Percentiles rank a stretch among this genome's conserved stretches.
These are phyloP conservation scores for Colletotrichum higginsianum DNA, from an alignment of 2,329 filamentous ascomycete species.

Conservation along the genomic window DNA sequence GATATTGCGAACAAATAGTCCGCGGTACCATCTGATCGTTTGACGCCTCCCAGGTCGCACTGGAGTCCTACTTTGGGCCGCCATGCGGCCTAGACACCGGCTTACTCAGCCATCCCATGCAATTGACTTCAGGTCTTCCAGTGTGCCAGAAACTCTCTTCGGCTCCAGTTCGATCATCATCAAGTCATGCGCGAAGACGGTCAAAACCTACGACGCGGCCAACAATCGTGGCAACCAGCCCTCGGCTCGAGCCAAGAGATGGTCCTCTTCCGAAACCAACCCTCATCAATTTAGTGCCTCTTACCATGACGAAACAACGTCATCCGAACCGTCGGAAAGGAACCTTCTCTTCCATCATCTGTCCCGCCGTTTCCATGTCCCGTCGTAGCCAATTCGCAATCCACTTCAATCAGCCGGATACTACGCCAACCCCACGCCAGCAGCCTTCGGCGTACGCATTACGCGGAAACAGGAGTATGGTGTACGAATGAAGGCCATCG, in stretches of 20 bases:
- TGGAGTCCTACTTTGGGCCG: background rate
- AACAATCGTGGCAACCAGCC: background rate
- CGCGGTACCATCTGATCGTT: background rate
- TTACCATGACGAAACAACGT: conserved; percentile 32
- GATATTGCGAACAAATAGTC: background rate
- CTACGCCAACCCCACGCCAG: background rate
- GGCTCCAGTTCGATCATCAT: background rate
- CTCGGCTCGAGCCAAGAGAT: conserved; percentile 15
- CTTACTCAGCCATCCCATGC: conserved; percentile 16
- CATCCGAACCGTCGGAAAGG: conserved; percentile 28
- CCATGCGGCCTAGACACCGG: background rate
- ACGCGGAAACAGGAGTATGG: background rate
- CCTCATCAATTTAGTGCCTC: conserved; percentile 6
- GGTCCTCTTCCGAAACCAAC: conserved; percentile 24
- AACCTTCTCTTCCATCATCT: conserved; percentile 8
- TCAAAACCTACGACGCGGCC: background rate
- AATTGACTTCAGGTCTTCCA: too few species aligned
- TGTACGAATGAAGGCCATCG: background rate
- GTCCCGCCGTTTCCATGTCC: background rate
- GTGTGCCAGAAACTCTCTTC: background rate
- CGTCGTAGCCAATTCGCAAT: background rate
- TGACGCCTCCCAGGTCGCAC: background rate
- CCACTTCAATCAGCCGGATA: background rate
- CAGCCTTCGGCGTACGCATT: background rate
- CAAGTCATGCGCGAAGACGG: background rate